phyloP scores from a whole-genome alignment of 2,329 filamentous ascomycete species.

The Karstenula rhodostoma region DNA sequence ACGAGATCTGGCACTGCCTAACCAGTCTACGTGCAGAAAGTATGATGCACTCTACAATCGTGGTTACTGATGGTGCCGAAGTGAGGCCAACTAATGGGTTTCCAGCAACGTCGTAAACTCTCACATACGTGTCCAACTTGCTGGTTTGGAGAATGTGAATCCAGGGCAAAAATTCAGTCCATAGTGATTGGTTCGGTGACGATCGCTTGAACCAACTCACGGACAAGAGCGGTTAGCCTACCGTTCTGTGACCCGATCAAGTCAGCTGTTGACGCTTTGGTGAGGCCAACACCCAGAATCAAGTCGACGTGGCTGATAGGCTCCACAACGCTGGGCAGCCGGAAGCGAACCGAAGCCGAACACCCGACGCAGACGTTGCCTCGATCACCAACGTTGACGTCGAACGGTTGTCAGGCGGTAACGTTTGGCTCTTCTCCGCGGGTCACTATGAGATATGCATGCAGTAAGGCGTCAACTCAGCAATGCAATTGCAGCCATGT shows the following conservation, averaged over 20 bases:
- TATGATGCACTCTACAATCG: not conserved
- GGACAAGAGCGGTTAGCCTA: not conserved
- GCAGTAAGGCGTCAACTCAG: constrained; percentile 32
- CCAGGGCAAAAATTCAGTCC: too few relatives aligned
- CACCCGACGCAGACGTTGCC: constrained; percentile 9
- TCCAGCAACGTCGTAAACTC: not conserved
- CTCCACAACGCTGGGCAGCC: constrained; percentile 26
- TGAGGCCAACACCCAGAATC: not conserved
- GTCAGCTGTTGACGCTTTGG: not conserved
- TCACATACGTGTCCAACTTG: not conserved
- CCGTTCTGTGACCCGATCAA: not conserved
- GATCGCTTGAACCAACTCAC: not conserved
- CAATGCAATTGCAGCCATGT: constrained; percentile 17
- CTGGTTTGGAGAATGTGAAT: not conserved
- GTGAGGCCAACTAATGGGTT: not conserved
- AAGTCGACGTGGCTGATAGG: constrained; percentile 15
- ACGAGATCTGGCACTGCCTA: constrained; percentile 12
- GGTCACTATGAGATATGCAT: constrained; percentile 19
- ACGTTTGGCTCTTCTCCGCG: not conserved
- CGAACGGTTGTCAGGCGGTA: not conserved
- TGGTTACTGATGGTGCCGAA: not conserved
- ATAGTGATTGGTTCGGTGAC: too few relatives aligned
- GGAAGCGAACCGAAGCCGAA: constrained; percentile 13
- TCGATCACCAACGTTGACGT: constrained; percentile 11
- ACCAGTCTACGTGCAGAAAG: constrained; percentile 7